These are phyloP conservation scores for Pestalotiopsis sp. DNA, from an alignment of 2,329 filamentous ascomycete genomes.

Conservation along the genomic window DNA sequence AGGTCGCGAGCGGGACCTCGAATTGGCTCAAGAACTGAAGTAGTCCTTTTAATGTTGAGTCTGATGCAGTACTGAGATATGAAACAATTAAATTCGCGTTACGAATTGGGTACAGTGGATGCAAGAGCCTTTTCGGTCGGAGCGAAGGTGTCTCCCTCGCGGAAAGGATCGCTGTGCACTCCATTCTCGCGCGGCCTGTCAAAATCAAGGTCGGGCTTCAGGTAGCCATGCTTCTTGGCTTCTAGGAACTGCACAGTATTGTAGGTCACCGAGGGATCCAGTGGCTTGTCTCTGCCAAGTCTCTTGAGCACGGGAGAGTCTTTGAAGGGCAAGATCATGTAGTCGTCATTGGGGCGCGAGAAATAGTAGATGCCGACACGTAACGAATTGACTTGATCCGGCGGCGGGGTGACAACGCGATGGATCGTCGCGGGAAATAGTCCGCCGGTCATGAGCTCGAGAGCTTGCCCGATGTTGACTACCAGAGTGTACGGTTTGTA, in stretches of 20 bases:
- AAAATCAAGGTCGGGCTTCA: conserved; percentile 4
- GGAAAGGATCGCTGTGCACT: conserved; percentile 5
- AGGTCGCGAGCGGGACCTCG: too few species aligned
- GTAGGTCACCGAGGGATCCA: background rate
- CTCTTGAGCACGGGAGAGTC: conserved; percentile 35
- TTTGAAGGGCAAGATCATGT: conserved; percentile 37
- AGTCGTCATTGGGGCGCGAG: conserved; percentile 38
- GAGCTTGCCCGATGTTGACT: conserved; percentile 39
- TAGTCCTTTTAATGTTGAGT: too few species aligned
- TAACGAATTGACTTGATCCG: conserved; percentile 37
- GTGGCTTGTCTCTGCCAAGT: background rate
- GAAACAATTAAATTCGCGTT: too few species aligned
- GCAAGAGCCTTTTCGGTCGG: conserved; percentile 1
- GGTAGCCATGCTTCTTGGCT: conserved; percentile 7
- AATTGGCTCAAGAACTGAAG: too few species aligned
- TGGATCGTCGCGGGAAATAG: conserved; percentile 36
- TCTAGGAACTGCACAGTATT: conserved; percentile 1
- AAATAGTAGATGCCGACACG: conserved; percentile 44
- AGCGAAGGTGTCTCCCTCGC: background rate
- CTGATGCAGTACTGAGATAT: too few species aligned
- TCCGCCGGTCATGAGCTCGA: conserved; percentile 34
- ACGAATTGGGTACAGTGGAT: background rate
- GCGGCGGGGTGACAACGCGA: conserved; percentile 31
- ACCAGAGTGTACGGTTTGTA: conserved; percentile 39
- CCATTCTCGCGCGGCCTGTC: background rate